phyloP scores from a whole-genome alignment of 2,329 filamentous ascomycete genomes.

The Fusarium pilosicola region DNA sequence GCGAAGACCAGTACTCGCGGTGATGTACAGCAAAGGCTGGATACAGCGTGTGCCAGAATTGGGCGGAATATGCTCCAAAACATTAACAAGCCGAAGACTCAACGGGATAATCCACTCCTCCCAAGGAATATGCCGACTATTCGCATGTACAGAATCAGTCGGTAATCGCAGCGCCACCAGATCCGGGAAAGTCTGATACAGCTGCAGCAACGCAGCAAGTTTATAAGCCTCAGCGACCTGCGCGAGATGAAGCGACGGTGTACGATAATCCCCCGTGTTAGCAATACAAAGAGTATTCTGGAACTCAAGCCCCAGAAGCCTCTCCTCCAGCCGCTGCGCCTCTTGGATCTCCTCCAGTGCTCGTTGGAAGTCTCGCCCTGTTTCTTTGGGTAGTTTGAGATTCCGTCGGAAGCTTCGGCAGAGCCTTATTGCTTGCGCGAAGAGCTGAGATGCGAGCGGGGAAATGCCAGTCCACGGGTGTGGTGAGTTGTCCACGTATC shows the following conservation, averaged over 20 bases:
- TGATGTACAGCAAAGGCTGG: slow-evolving; percentile 52
- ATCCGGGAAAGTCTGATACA: slow-evolving; percentile 54
- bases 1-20: slow-evolving; percentile 49
- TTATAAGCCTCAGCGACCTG: slow-evolving; percentile 54
- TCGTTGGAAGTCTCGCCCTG: slow-evolving; percentile 44
- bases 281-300: slow-evolving; percentile 11
- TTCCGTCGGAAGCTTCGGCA: slow-evolving; percentile 49
- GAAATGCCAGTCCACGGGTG: slow-evolving; percentile 56
- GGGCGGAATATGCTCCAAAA: slow-evolving; percentile 49
- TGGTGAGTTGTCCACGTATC: slow-evolving; percentile 32
- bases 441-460: slow-evolving; percentile 47
- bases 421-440: slow-evolving; percentile 49
- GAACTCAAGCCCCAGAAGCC: slow-evolving; percentile 48
- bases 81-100: slow-evolving; percentile 46
- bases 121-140: slow-evolving; percentile 45
- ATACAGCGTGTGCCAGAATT: slow-evolving; percentile 51
- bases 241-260: slow-evolving; percentile 47
- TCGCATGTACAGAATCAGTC: slow-evolving; percentile 26
- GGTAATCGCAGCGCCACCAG: slow-evolving; percentile 48
- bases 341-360: slow-evolving; percentile 35
- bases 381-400: slow-evolving; percentile 35
- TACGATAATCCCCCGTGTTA: slow-evolving; percentile 47
- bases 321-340: slow-evolving; percentile 49
- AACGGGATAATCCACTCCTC: slow-evolving; percentile 52
- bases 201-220: slow-evolving; percentile 51